Conservation (phyloP, 306 rosid genomes). For the Lathyrus tuberosus region DNA sequence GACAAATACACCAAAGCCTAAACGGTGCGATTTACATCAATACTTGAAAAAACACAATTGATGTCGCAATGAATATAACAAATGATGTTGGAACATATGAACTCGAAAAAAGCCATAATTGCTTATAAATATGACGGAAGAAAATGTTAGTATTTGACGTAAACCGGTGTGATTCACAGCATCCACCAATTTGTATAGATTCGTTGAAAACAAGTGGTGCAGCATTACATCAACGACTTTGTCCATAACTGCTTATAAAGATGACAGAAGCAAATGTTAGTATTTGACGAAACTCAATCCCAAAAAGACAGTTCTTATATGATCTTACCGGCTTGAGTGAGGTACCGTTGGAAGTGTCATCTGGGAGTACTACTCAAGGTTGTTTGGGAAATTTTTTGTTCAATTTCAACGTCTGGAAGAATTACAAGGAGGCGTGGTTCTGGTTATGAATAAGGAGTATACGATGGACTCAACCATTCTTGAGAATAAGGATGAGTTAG, state of each 20-base stretch:
- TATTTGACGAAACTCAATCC: slow-evolving; percentile 6
- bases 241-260: not conserved
- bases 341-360: slow-evolving; percentile 62
- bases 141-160: too few relatives aligned
- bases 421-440: slow-evolving; percentile 68
- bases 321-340: slow-evolving; percentile 74
- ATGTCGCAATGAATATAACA: too few relatives aligned
- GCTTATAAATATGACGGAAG: too few relatives aligned
- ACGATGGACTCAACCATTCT: slow-evolving; percentile 58
- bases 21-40: too few relatives aligned
- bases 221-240: slow-evolving; percentile 13
- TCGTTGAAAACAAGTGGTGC: not conserved
- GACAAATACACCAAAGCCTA: too few relatives aligned
- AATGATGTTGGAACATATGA: too few relatives aligned
- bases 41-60: too few relatives aligned
- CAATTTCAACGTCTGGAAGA: slow-evolving; percentile 74
- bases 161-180: too few relatives aligned
- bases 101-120: too few relatives aligned
- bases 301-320: slow-evolving; percentile 42
- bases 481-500: slow-evolving; percentile 71
- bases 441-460: slow-evolving; percentile 86
- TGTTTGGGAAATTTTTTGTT: slow-evolving; percentile 65
- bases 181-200: too few relatives aligned
- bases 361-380: slow-evolving; percentile 75
- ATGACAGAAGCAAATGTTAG: slow-evolving; percentile 40